phyloP scores from a whole-genome alignment of 495 filamentous ascomycete species.

The Penicillium antarcticum region DNA sequence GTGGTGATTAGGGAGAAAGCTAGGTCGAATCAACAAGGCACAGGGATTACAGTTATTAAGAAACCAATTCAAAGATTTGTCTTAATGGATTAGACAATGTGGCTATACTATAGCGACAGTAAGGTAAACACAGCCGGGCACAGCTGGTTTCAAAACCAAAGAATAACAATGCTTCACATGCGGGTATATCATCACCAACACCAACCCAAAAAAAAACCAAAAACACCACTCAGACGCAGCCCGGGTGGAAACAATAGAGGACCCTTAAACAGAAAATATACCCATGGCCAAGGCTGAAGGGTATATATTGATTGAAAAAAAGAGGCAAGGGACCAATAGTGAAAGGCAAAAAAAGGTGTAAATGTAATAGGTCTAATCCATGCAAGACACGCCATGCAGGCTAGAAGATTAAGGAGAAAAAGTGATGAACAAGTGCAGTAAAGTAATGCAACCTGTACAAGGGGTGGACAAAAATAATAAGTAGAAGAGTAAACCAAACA shows the following conservation, averaged over 20 bases:
- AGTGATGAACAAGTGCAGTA: constrained; percentile 16
- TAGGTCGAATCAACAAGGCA: too few relatives aligned
- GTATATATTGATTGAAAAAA: constrained; percentile 3
- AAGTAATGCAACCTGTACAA: constrained; percentile 32
- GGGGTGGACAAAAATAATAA: constrained; percentile 9
- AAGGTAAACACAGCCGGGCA: constrained; percentile 2
- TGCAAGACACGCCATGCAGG: constrained; percentile 15
- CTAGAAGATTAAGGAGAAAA: constrained; percentile 15
- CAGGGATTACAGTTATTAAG: too few relatives aligned
- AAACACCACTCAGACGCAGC: constrained; percentile 7
- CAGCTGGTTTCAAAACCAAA: constrained; percentile 5
- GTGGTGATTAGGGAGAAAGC: too few relatives aligned
- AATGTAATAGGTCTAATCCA: constrained; percentile 16
- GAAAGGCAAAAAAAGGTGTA: constrained; percentile 7
- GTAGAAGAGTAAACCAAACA: too few relatives aligned
- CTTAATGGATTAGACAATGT: constrained; percentile 25
- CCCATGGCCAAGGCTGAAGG: not conserved
- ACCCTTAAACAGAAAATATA: not conserved
- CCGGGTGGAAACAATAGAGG: constrained; percentile 13
- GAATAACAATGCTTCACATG: constrained; percentile 15
- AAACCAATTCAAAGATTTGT: not conserved
- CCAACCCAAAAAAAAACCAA: constrained; percentile 10
- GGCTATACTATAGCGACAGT: constrained; percentile 22
- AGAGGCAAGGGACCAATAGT: constrained; percentile 9
- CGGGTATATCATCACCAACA: constrained; percentile 30